These are phyloP conservation scores for Ogataea parapolymorpha DNA, from an alignment of 805 yeast genomes.

Conservation along the genomic window DNA sequence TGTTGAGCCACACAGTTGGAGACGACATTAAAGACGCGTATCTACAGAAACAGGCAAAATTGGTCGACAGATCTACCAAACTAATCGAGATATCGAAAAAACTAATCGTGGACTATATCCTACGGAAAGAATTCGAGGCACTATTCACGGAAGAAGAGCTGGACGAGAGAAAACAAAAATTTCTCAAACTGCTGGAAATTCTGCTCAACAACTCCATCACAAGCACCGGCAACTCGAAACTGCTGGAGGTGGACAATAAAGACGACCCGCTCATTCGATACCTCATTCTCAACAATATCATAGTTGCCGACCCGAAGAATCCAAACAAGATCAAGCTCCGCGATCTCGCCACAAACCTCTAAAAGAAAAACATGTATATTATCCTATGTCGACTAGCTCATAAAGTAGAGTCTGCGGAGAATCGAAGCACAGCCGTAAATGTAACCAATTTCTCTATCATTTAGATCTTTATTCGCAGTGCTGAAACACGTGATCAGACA, in stretches of 20 bases:
- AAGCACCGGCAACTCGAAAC: conserved; percentile 13
- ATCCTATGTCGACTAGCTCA: conserved; percentile 18
- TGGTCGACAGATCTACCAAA: conserved; percentile 21
- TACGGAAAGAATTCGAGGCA: conserved; percentile 25
- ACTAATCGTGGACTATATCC: conserved; percentile 28
- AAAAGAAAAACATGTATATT: conserved; percentile 12
- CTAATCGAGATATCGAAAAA: conserved; percentile 26
- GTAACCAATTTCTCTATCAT: conserved; percentile 40
- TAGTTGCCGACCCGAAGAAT: conserved; percentile 26
- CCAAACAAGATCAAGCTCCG: conserved; percentile 29
- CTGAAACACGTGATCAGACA: conserved; percentile 47
- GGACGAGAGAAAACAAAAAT: conserved; percentile 20
- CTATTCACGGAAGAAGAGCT: conserved; percentile 20
- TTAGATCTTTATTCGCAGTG: conserved; percentile 29
- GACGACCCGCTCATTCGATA: conserved; percentile 35
- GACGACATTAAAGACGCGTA: conserved; percentile 3
- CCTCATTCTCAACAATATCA: conserved; percentile 27
- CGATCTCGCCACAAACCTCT: conserved; percentile 20
- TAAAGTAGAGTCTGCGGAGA: conserved; percentile 46
- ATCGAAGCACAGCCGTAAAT: conserved; percentile 45
- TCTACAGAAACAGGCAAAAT: conserved; percentile 9
- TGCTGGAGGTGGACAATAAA: conserved; percentile 26
- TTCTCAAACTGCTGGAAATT: conserved; percentile 30
- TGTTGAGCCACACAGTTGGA: conserved; percentile 4
- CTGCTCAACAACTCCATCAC: conserved; percentile 31